Base-by-base conservation (phyloP, 345 rosid genomes). In the Euphorbia pulcherrima region DNA sequence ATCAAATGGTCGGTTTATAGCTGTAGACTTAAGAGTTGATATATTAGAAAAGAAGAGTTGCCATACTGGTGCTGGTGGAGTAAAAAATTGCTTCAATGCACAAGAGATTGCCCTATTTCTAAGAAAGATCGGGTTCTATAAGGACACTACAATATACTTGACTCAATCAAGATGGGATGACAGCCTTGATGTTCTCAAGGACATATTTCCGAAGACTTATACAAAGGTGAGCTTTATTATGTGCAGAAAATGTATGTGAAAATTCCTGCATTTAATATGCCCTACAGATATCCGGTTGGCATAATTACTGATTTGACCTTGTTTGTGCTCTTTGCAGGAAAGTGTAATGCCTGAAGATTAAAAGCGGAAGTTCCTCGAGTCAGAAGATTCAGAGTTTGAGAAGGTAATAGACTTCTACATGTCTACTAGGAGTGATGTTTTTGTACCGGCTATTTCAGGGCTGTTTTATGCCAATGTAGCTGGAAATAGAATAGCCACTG, bases 111-210 rank as follows among this genome's bases (percentile, higher is more conserved):
- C 87, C 8, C 56, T 88, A 1, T 92, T 95, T 81, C 78, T 95
- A 82, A 86, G 95, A 79, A 92, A 95, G 85, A 75, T 88, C 30
- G 97, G 98, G 68, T 90, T 86, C 54, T 64, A 78, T 51, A 81
- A 80, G 52, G 98, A 88, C 57, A 92, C 97, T 20, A 83, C 89
- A 6, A 78, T 92, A 78, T 95, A 92, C 72, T 70, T 92, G 66
- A 95, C 99, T 58, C 98, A 95, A 67, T 83, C 98, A 41, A 88
- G 94, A 75, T 95, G 99, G 99, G 92, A 84, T 68, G 81, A 81
- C 78, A 87, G 90, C 74, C 97, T 95, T 64, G 81, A 85, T 23
- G 83, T 90, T 60, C 84, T 95, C 23, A 95, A 86, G 82, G 97
- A 92, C 47, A 77, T 87, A 74, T 92, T 95, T 79, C 98, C 98